A percentile compares a stretch with the other conserved stretches of the same genome.
Conservation (phyloP, 2,329 filamentous ascomycete genomes). For the Colletotrichum orchidophilum region DNA sequence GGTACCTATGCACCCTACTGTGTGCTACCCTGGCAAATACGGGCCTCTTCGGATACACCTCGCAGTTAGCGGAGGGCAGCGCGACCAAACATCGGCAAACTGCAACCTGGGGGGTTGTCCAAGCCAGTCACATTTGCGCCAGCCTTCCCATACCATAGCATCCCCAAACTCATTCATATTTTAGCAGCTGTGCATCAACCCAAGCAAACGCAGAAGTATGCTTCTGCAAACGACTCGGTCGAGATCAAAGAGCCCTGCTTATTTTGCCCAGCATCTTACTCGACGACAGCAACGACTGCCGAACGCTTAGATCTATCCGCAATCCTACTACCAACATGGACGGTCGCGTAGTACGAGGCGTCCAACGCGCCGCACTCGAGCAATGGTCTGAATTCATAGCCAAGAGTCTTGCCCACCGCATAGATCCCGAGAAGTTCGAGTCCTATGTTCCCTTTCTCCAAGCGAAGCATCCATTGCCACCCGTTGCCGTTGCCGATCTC, state of each 20-base stretch:
- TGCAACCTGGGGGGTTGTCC: neutral
- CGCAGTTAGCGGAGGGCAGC: neutral
- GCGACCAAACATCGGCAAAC: constrained; percentile 2
- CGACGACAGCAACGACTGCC: neutral
- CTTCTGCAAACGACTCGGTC: neutral
- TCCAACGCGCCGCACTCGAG: constrained; percentile 39
- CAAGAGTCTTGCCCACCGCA: constrained; percentile 59
- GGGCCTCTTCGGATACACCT: neutral
- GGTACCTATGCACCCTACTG: neutral
- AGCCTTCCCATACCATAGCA: neutral
- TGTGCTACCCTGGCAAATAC: neutral
- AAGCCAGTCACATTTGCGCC: neutral
- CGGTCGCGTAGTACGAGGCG: constrained; percentile 24
- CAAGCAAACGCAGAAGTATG: constrained; percentile 6
- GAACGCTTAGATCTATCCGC: neutral
- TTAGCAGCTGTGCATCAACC: neutral
- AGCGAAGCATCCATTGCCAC: constrained; percentile 60
- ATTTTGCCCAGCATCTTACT: constrained; percentile 16
- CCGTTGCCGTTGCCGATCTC: constrained; percentile 63
- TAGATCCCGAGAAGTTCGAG: constrained; percentile 64
- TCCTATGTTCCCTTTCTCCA: constrained; percentile 59
- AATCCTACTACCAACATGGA: constrained; percentile 30
- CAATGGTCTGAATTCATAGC: constrained; percentile 63
- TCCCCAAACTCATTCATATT: neutral
- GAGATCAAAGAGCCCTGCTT: constrained; percentile 19